Conservation (phyloP, 305 asterid genomes). For the Coffea humblotiana region DNA sequence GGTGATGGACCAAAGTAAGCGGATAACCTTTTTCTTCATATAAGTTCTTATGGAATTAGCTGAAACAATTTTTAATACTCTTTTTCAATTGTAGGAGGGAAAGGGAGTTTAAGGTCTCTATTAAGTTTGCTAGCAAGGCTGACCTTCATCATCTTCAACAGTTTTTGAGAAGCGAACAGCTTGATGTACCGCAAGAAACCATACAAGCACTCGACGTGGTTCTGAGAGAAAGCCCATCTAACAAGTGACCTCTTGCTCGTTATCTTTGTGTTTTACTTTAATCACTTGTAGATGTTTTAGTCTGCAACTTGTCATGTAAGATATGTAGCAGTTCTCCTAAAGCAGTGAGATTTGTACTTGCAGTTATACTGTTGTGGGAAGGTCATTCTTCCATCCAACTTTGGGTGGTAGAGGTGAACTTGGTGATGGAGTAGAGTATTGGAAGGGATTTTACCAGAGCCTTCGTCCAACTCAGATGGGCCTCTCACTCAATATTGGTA, state of each 20-base stretch:
- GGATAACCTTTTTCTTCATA: background rate
- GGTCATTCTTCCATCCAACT: constrained; percentile 52
- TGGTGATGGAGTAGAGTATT: constrained; percentile 60
- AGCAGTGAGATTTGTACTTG: constrained; percentile 5
- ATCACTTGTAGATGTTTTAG: background rate
- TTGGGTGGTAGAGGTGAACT: constrained; percentile 47
- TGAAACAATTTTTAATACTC: background rate
- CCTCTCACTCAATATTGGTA: constrained; percentile 76
- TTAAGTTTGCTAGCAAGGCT: constrained; percentile 63
- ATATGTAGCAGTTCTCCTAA: background rate
- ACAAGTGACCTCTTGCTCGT: constrained; percentile 18
- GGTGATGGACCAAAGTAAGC: constrained; percentile 39
- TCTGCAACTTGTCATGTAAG: background rate
- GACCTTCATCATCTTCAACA: constrained; percentile 56
- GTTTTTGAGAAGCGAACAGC: constrained; percentile 50
- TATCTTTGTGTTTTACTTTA: background rate
- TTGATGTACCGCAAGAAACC: constrained; percentile 67
- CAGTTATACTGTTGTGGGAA: constrained; percentile 66
- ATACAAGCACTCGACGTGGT: constrained; percentile 82
- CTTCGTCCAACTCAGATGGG: constrained; percentile 96
- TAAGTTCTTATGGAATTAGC: background rate
- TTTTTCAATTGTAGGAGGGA: constrained; percentile 50
- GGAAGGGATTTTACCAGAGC: constrained; percentile 86
- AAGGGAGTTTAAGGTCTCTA: constrained; percentile 50
- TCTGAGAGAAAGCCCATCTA: constrained; percentile 58